Conservation (phyloP, 108 stramenopile species). For the Discostella stelligeroides region DNA sequence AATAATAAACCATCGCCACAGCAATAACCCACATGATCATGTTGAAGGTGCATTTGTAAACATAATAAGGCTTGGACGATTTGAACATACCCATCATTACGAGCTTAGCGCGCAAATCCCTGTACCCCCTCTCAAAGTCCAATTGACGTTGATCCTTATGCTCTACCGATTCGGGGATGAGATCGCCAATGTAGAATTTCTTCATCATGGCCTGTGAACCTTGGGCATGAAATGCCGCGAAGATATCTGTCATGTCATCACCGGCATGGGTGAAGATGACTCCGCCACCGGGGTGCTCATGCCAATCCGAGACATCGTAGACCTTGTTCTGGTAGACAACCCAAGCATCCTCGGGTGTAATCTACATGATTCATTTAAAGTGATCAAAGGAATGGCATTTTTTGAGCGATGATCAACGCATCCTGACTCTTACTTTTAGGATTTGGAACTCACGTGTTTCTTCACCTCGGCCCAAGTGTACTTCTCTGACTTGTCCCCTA, state of each 20-base stretch:
- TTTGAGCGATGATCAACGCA: too few species aligned
- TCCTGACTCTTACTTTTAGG: too few species aligned
- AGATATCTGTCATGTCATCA: conserved; percentile 98
- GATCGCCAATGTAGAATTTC: conserved; percentile 92
- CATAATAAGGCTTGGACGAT: conserved; percentile 85
- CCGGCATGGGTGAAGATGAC: conserved; percentile 99
- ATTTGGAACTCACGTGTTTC: conserved; percentile 83
- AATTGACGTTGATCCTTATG: conserved; percentile 82
- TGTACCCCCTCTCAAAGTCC: conserved; percentile 96
- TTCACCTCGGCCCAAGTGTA: conserved; percentile 91
- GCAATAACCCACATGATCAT: conserved; percentile 85
- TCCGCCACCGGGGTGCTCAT: conserved; percentile 95
- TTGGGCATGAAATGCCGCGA: conserved; percentile 97
- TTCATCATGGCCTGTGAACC: conserved; percentile 90
- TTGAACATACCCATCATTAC: conserved; percentile 97
- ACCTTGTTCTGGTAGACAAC: conserved; percentile 94
- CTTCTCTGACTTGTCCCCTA: conserved; percentile 62
- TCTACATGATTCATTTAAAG: too few species aligned
- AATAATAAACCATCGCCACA: conserved; percentile 74
- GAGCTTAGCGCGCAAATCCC: conserved; percentile 89
- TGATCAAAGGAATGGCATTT: too few species aligned
- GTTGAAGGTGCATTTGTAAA: conserved; percentile 90
- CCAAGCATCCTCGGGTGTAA: conserved; percentile 94
- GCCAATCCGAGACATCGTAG: conserved; percentile 97
- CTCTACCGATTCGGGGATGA: conserved; percentile 76